Base-by-base conservation (phyloP, 805 yeast genomes). In the Candida germanica region DNA sequence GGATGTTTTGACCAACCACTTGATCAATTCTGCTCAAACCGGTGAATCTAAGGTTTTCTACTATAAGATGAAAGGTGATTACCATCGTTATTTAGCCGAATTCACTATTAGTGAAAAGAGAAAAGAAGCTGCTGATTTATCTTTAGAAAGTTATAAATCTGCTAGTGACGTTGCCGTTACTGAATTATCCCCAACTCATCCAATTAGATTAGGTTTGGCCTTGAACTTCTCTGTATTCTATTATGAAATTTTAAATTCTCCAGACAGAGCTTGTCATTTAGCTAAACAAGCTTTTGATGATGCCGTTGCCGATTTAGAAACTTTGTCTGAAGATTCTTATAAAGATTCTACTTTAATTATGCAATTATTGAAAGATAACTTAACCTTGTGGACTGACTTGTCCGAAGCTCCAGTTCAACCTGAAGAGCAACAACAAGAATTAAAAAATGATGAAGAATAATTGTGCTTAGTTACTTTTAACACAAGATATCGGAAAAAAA, bases 251-350 rank as follows among this genome's bases (percentile, higher is more conserved):
- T 84, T 89, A 69, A 89, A 91, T 71, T 86, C 96, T 42, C 98
- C 98, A 56, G 97, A 91, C 66, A 87, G 95, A 69, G 98, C 98
- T 53, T 91, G 98, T 69, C 95, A 89, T 66, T 80, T 91, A 66
- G 98, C 98, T 58, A 93, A 91, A 71, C 96, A 91, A 73, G 98
- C 98, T 26, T 91, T 93, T 54, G 98, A 91, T 68, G 98, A 91
- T 61, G 98, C 98, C 48, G 94, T 91, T 63, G 96, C 98, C 48
- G 98, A 93, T 73, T 80, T 91, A 64, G 98, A 91, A 71, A 87
- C 97, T 50, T 77, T 91, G 61, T 86, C 95, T 30, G 98, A 91
- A 73, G 98, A 91, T 73, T 85, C 96, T 51, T 91, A 93, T 81
- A 93, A 91, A 71, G 98, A 91, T 69, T 88, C 97, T 47, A 93